Evolutionary conservation across 208 protist species (phyloP), one percentile per base, ranked within the genome.

Genomic region (Lotmaria passim): DNA sequence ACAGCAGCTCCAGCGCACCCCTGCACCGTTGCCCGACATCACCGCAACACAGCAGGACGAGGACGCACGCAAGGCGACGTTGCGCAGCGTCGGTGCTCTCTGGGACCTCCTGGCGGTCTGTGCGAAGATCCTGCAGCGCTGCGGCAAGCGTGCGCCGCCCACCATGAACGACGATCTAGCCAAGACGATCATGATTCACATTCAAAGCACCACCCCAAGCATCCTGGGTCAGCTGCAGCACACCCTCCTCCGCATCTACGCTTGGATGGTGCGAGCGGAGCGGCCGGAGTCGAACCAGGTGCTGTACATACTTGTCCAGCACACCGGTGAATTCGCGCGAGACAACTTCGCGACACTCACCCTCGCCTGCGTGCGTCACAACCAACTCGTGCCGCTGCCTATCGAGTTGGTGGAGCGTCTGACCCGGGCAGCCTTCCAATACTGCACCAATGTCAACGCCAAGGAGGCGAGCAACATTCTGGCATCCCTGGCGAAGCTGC

Each of bases 191-290:
- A 78, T 85, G 67, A 30, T 26, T n/a, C 55, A 84, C 38, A 63
- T 93, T 47, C 73, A 86, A 58, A 44, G 15, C 0, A 89, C 79
- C 10, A 39, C 76, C 14, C 56, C 36, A n/a, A 63, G 50, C 0
- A 67, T 85, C 38, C 59, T 87, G 11, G 33, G 58, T 2, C 47
- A 31, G 28, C 7, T 91, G 51, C 81, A 91, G 63, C 2, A 0
- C 5, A 63, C 73, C 10, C 69, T 95, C 30, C 64, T 95, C 51
- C 85, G 87, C 19, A 71, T 95, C 24, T 93, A 93, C 52, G 30
- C 83, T 24, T 95, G 90, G 90, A 86, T 95, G 78, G 82, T 91
- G 44, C 85, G 87, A 11, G 76, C 79, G 48, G 90, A 91, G 46
- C 78, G 77, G 26, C 36, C 58, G 1, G 85, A 90, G 59, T 68